These are phyloP conservation scores for Graphilbum ipis-grandicollis DNA, from an alignment of 2,329 filamentous ascomycete species.

Conservation along the genomic window DNA sequence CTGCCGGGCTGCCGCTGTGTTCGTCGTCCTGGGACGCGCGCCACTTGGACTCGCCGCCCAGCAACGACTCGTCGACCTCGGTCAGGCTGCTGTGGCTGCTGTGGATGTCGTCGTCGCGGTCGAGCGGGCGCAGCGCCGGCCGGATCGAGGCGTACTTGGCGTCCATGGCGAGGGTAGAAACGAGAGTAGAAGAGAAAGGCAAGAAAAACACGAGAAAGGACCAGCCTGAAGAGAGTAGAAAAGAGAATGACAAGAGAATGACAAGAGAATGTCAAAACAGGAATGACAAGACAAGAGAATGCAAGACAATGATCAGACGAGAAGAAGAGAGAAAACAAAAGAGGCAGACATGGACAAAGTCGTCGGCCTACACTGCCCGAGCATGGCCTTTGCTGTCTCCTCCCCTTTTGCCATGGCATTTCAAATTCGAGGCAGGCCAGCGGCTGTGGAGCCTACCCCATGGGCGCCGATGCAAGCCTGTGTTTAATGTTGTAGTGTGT, in stretches of 20 bases:
- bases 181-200: background rate
- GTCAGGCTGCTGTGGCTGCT: slow-evolving; percentile 13
- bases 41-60: slow-evolving; percentile 20
- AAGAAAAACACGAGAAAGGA: no score
- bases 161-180: slow-evolving; percentile 3
- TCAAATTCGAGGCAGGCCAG: background rate
- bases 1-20: slow-evolving; percentile 11
- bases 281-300: no score
- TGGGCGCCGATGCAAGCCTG: no score
- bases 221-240: no score
- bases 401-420: no score
- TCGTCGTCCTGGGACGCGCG: slow-evolving; percentile 11
- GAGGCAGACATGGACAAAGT: background rate
- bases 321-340: background rate
- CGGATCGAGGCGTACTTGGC: slow-evolving; percentile 6
- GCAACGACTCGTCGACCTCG: slow-evolving; percentile 22
- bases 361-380: no score
- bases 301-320: no score
- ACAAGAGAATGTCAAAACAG: no score
- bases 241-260: background rate
- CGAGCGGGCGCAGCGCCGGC: background rate
- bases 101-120: slow-evolving; percentile 14
- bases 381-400: no score
- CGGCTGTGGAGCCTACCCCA: background rate
- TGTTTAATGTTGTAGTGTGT: no score